Evolutionary conservation across 2,329 filamentous ascomycete genomes (phyloP).

Genomic region (Trichoderma endophyticum): DNA sequence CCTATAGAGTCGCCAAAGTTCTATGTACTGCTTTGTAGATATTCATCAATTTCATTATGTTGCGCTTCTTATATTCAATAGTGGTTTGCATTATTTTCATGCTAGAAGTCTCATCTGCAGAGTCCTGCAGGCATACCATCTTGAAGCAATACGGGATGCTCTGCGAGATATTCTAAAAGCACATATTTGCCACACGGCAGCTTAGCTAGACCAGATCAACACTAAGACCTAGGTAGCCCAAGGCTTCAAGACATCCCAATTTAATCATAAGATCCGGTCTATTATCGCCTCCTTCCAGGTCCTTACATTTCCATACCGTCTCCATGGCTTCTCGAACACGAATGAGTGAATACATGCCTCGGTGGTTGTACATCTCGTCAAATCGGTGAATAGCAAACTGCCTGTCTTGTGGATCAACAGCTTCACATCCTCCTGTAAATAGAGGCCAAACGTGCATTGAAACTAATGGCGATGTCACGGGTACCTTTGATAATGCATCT

Average conservation of each 20-base stretch:
- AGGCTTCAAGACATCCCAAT: background rate
- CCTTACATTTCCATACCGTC: background rate
- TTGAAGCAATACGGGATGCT: too few relatives aligned
- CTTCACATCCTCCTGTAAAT: background rate
- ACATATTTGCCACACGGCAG: too few relatives aligned
- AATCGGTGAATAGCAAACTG: background rate
- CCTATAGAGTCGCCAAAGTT: too few relatives aligned
- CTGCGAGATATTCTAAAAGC: too few relatives aligned
- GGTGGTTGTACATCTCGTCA: background rate
- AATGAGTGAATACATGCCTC: background rate
- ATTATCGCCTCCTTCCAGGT: background rate
- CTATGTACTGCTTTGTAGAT: background rate
- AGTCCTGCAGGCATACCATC: too few relatives aligned
- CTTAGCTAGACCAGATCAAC: background rate
- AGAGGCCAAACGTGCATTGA: background rate
- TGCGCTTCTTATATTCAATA: too few relatives aligned
- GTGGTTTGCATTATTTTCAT: too few relatives aligned
- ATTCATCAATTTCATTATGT: background rate
- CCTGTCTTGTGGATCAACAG: background rate
- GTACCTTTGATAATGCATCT: background rate
- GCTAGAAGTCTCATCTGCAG: too few relatives aligned
- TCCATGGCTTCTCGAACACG: background rate
- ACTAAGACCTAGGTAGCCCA: background rate
- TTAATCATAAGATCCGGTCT: background rate
- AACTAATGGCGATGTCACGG: background rate